Evolutionary conservation across 1,284 basidiomycete species (phyloP).

Genomic region (Ceratobasidium theobromae): DNA sequence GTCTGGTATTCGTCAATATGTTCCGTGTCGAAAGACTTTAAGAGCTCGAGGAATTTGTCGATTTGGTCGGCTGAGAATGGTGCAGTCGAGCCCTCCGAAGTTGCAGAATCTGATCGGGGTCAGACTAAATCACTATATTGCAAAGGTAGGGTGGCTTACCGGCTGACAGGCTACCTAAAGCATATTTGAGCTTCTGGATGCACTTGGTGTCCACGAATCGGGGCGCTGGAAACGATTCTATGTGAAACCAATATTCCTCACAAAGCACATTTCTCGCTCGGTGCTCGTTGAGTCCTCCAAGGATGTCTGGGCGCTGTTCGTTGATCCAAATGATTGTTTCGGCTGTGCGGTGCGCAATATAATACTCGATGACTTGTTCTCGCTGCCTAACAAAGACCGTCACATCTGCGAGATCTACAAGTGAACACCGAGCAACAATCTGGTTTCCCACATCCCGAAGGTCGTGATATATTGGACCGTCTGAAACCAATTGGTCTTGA

Average conservation of each 20-base stretch:
- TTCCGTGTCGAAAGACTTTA: background rate
- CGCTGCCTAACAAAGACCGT: background rate
- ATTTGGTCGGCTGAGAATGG: slow-evolving; percentile 1
- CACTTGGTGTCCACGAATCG: background rate
- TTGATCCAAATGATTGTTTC: background rate
- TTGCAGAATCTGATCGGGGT: background rate
- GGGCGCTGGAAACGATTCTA: background rate
- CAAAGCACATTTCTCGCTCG: background rate
- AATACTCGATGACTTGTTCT: background rate
- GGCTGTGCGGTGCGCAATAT: background rate
- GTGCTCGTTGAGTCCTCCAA: background rate
- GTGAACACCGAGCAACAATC: background rate
- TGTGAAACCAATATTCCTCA: slow-evolving; percentile 13
- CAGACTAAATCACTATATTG: background rate
- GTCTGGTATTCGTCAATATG: background rate
- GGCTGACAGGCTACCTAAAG: background rate
- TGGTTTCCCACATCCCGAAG: background rate
- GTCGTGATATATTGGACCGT: background rate
- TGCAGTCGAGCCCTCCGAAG: slow-evolving; percentile 9
- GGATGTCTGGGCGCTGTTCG: background rate
- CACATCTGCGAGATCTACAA: background rate
- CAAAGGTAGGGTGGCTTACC: background rate
- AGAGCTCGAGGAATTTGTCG: background rate
- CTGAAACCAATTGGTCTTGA: background rate
- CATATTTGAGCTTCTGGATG: background rate